Percentiles rank a stretch among this genome's conserved stretches.
Conservation (phyloP, 768 basidiomycete genomes). For the Suillus ampliporus region DNA sequence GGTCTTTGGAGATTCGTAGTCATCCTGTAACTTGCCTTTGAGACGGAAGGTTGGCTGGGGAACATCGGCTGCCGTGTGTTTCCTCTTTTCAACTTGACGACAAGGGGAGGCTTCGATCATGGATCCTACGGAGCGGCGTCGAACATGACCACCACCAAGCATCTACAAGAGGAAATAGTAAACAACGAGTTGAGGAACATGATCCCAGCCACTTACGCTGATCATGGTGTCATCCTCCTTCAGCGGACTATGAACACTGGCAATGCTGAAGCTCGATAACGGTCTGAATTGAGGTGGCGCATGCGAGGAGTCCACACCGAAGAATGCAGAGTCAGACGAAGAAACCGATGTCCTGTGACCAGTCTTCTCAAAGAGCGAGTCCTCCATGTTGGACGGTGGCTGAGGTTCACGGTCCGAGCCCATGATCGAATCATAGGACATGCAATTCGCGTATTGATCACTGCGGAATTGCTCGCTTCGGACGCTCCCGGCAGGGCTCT, state of each 20-base stretch:
- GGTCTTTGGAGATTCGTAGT: constrained; percentile 46
- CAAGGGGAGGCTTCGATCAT: constrained; percentile 75
- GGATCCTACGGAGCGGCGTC: constrained; percentile 69
- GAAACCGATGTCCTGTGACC: constrained; percentile 51
- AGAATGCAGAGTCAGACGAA: constrained; percentile 67
- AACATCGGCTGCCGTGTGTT: constrained; percentile 42
- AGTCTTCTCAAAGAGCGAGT: constrained; percentile 71
- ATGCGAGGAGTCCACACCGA: constrained; percentile 45
- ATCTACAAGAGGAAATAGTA: constrained; percentile 50
- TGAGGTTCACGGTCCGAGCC: constrained; percentile 52
- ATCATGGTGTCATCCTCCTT: constrained; percentile 86
- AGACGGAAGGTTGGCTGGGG: constrained; percentile 42
- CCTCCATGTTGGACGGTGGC: constrained; percentile 36
- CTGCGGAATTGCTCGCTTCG: constrained; percentile 18
- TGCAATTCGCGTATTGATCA: constrained; percentile 37
- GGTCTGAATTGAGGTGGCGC: constrained; percentile 63
- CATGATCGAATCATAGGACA: constrained; percentile 71
- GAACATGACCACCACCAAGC: constrained; percentile 79
- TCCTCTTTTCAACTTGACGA: constrained; percentile 66
- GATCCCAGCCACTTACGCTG: constrained; percentile 50
- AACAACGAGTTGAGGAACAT: constrained; percentile 10
- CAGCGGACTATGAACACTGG: constrained; percentile 51
- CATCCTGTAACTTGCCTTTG: constrained; percentile 22
- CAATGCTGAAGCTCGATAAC: constrained; percentile 64
- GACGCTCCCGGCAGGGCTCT: constrained; percentile 38